Evolutionary conservation across 208 protist species (phyloP).

Genomic region (Tritrichomonas musculus): DNA sequence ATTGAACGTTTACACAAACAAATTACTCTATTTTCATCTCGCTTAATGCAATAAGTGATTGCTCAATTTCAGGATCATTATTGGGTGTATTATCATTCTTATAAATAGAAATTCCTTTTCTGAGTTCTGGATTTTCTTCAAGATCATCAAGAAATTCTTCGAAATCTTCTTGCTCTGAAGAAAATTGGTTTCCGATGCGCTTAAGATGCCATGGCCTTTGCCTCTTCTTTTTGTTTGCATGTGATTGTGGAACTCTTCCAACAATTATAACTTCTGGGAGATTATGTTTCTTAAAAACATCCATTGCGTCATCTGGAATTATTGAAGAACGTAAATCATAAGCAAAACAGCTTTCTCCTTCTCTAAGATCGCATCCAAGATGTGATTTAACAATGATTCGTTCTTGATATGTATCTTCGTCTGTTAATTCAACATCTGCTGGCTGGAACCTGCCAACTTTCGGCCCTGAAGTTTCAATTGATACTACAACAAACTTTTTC

Average conservation of each 20-base stretch:
- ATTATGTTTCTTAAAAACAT: constrained; percentile 1
- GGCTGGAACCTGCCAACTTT: not conserved
- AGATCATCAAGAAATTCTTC: not conserved
- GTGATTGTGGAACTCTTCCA: not conserved
- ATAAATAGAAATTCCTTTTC: not conserved
- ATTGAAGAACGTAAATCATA: not conserved
- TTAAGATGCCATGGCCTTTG: not conserved
- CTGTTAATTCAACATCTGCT: not conserved
- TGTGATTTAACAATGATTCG: not conserved
- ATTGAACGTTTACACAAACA: no score
- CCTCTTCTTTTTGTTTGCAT: not conserved
- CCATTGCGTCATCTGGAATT: not conserved
- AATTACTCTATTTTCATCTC: no score
- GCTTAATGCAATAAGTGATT: no score
- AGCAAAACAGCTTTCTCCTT: not conserved
- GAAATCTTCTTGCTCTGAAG: not conserved
- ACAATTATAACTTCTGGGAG: not conserved
- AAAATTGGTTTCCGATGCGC: not conserved
- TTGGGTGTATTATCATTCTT: not conserved
- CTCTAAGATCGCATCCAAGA: not conserved
- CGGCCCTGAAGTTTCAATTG: not conserved
- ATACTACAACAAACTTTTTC: not conserved
- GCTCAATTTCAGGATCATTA: no score
- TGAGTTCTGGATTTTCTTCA: not conserved
- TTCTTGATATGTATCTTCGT: not conserved